These are phyloP conservation scores for Aureobasidium lini DNA, from an alignment of 2,329 filamentous ascomycete species.

Conservation along the genomic window DNA sequence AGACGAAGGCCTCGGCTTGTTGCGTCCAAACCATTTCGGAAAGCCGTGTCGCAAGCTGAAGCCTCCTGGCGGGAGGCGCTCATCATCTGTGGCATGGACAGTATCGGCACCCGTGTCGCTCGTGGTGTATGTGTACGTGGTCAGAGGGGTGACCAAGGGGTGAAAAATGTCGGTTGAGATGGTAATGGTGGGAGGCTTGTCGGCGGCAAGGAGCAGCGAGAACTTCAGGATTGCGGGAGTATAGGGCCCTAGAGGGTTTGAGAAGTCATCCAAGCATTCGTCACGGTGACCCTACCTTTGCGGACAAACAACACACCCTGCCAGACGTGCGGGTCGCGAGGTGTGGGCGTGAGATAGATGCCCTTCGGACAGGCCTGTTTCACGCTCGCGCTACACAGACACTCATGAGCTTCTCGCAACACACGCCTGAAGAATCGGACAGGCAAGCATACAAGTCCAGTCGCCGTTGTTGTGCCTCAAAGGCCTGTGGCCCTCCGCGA, in stretches of 20 bases:
- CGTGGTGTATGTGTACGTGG: constrained; percentile 89
- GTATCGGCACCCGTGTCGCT: constrained; percentile 67
- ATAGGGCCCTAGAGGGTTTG: constrained; percentile 64
- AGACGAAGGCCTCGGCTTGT: constrained; percentile 18
- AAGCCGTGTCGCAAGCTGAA: constrained; percentile 90
- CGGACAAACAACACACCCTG: constrained; percentile 86
- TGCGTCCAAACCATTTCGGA: constrained; percentile 69
- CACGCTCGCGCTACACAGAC: constrained; percentile 8
- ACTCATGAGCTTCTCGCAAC: constrained; percentile 9
- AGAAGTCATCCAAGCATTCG: constrained; percentile 8
- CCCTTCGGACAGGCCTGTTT: constrained; percentile 68
- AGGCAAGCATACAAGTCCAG: constrained; percentile 16
- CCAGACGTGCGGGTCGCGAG: constrained; percentile 76
- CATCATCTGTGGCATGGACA: constrained; percentile 74
- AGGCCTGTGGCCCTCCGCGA: constrained; percentile 3
- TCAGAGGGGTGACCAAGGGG: constrained; percentile 82
- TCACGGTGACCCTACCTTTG: constrained; percentile 52
- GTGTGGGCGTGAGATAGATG: constrained; percentile 76
- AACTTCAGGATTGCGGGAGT: constrained; percentile 80
- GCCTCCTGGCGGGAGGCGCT: constrained; percentile 76
- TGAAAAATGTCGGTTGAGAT: constrained; percentile 94
- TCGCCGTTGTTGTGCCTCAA: constrained; percentile 14
- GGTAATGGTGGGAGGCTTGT: constrained; percentile 71
- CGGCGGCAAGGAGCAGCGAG: constrained; percentile 78
- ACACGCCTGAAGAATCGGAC: neutral